Evolutionary conservation across 352 stramenopile species (phyloP), one percentile per base, ranked within the genome.

Genomic region (Sclerospora graminicola): DNA sequence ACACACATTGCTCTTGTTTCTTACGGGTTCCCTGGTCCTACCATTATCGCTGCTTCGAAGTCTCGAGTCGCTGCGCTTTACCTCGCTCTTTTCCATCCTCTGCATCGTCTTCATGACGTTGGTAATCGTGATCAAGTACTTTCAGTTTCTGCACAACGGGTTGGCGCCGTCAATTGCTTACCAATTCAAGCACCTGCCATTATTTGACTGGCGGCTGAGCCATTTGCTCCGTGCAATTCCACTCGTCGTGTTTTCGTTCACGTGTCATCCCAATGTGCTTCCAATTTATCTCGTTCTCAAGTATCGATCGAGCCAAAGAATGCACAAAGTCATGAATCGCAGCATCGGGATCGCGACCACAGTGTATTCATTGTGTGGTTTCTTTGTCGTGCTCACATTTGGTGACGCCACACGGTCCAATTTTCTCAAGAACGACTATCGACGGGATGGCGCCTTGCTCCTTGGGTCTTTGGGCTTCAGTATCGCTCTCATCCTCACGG

Each of bases 221-320:
- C 69, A 75, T 20, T 55, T 94, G 18, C 57, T 94, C 21, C 75
- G 63, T 7, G 68, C 80, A 7, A 61, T 92, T 0, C 82, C 82
- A 4, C 75, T 94, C 16, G 79, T 94, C 24, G 82, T 94, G 21
- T 94, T 92, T 30, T 82, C 70, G 37, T 94, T 76, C 69, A 94
- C 82, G 7, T 94, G 82, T 37, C 82, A 94, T 35, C 82, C 82
- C 11, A 94, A 92, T 52, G 76, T 94, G 21, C 65, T 92, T 13
- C 82, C 82, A 6, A 94, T 94, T 35, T 94, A 91, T 51, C 56
- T 91, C 36, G 76, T 92, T 33, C 82, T 94, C 39, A 89, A 94
- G 57, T 72, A 73, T 27, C 78, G 74, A 2, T 92, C 80, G 9
- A 88, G 68, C 35, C 60, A 52, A 29, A 75, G 82, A 20, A 94